These are phyloP conservation scores for Penicillium sp. DNA, from an alignment of 2,329 filamentous ascomycete species.

Conservation along the genomic window DNA sequence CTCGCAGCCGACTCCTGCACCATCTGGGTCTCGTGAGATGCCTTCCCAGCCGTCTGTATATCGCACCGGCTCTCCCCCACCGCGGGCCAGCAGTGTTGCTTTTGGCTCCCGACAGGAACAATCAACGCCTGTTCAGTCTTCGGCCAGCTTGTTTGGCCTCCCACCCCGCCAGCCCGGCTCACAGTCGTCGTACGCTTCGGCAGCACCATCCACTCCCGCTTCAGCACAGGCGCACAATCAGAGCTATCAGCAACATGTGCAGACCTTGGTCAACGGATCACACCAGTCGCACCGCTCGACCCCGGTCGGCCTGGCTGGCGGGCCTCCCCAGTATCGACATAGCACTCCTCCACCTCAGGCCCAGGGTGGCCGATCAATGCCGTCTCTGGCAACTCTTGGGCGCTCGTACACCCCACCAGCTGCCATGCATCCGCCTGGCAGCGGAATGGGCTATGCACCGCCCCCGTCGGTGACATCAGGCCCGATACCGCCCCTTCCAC, in stretches of 20 bases:
- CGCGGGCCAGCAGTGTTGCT: slow-evolving; percentile 26
- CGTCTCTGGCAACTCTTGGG: slow-evolving; percentile 26
- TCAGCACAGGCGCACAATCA: slow-evolving; percentile 26
- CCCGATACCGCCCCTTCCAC: slow-evolving; percentile 26
- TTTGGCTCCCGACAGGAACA: slow-evolving; percentile 34
- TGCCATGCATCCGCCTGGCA: slow-evolving; percentile 28
- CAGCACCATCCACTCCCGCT: slow-evolving; percentile 23
- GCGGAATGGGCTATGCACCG: slow-evolving; percentile 30
- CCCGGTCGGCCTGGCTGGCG: slow-evolving; percentile 28
- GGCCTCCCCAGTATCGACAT: slow-evolving; percentile 28
- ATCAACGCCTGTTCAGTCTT: slow-evolving; percentile 30
- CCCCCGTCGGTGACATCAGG: slow-evolving; percentile 20
- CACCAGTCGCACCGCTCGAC: slow-evolving; percentile 33
- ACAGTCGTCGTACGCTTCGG: slow-evolving; percentile 26
- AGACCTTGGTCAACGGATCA: slow-evolving; percentile 36
- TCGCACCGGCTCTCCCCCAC: slow-evolving; percentile 29
- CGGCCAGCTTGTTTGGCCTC: slow-evolving; percentile 28
- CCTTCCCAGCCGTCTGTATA: slow-evolving; percentile 24
- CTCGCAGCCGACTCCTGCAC: slow-evolving; percentile 25
- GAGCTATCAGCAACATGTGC: slow-evolving; percentile 38
- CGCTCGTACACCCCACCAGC: slow-evolving; percentile 41
- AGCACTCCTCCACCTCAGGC: slow-evolving; percentile 34
- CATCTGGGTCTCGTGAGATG: slow-evolving; percentile 31
- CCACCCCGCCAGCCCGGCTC: slow-evolving; percentile 26
- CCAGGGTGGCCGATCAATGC: slow-evolving; percentile 26